Evolutionary conservation across 2,329 filamentous ascomycete species (phyloP).

Genomic region (Venturia oleaginea): DNA sequence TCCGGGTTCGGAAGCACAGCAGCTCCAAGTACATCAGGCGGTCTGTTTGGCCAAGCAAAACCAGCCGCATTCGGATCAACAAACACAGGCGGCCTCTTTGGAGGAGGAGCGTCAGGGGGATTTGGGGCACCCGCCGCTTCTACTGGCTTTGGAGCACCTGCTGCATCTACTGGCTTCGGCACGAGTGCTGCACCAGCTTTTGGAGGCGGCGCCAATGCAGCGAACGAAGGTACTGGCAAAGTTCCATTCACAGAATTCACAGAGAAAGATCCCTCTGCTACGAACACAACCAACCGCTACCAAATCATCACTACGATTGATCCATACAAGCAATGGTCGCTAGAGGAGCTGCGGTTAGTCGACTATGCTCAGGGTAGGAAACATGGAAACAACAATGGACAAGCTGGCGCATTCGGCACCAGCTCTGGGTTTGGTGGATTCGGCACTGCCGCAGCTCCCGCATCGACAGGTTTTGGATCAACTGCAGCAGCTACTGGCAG

Average conservation of each 20-base stretch:
- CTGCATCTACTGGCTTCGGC: conserved; percentile 30
- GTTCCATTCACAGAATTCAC: conserved; percentile 56
- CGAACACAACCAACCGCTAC: conserved; percentile 53
- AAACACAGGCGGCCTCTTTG: conserved; percentile 26
- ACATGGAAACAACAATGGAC: conserved; percentile 72
- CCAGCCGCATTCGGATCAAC: conserved; percentile 46
- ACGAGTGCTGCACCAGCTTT: conserved; percentile 31
- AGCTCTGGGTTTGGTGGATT: conserved; percentile 47
- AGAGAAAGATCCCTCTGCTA: conserved; percentile 61
- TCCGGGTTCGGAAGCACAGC: conserved; percentile 28
- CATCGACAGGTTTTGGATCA: conserved; percentile 40
- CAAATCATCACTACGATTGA: conserved; percentile 74
- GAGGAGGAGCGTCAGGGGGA: conserved; percentile 28
- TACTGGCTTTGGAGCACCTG: conserved; percentile 24
- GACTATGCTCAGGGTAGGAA: conserved; percentile 85
- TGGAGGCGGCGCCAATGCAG: conserved; percentile 31
- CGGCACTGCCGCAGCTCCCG: conserved; percentile 26
- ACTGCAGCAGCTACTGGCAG: conserved; percentile 30
- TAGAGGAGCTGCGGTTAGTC: conserved; percentile 58
- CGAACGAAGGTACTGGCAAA: conserved; percentile 53
- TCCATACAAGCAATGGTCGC: conserved; percentile 79
- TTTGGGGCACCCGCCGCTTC: neutral
- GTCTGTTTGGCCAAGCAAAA: conserved; percentile 37
- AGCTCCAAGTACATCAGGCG: conserved; percentile 24
- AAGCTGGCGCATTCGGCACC: conserved; percentile 72